Conservation (phyloP, 257 asterid genomes). For the Jacaranda copaia region DNA sequence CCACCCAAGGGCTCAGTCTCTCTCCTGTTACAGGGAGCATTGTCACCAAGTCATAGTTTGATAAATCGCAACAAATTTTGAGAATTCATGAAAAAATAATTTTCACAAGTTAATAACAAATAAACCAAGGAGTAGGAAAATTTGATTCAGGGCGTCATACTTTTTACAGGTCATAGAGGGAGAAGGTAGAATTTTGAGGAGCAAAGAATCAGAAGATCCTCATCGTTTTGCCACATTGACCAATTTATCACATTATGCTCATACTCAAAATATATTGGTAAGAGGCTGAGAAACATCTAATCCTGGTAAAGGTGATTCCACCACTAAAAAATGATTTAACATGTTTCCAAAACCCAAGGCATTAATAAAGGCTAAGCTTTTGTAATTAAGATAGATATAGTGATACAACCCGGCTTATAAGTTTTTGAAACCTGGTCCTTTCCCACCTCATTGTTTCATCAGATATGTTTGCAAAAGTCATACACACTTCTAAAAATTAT, state of each 20-base stretch:
- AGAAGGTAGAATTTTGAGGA: not conserved
- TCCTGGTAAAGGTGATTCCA: conserved; percentile 14
- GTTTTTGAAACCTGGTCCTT: not conserved
- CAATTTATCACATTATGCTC: conserved; percentile 4
- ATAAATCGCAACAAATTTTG: conserved; percentile 11
- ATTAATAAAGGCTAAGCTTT: conserved; percentile 1
- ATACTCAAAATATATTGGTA: not conserved
- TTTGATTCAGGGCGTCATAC: conserved; percentile 3
- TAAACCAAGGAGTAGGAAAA: conserved; percentile 16
- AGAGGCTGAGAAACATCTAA: conserved; percentile 16
- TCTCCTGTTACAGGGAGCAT: conserved; percentile 62
- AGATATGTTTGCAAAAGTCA: not conserved
- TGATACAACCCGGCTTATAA: not conserved
- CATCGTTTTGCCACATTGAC: not conserved
- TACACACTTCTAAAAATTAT: not conserved
- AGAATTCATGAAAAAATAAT: not conserved
- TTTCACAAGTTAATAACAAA: conserved; percentile 23
- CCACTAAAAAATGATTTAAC: not conserved
- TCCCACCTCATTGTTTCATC: conserved; percentile 8
- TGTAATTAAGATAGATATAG: not conserved
- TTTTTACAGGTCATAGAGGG: not conserved
- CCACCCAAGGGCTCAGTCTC: conserved; percentile 95
- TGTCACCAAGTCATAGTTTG: conserved; percentile 27
- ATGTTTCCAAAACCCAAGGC: not conserved
- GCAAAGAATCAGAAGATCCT: conserved; percentile 18